Evolutionary conservation across 371 early-diverging fungal genomes (phyloP).

Genomic region (Parasitella parasitica): DNA sequence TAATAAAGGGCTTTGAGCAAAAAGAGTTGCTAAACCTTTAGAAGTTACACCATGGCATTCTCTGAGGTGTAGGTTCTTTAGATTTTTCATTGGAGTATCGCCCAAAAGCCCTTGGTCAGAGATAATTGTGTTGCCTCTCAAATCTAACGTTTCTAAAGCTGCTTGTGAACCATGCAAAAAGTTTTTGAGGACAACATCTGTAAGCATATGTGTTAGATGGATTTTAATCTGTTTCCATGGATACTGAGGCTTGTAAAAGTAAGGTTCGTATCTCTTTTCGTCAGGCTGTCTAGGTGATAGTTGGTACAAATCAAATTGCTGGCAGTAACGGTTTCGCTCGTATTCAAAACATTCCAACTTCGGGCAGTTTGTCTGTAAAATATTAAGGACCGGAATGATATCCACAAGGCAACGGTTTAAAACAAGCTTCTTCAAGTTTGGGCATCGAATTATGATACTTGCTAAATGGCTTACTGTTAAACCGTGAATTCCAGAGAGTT

Average conservation of each 20-base stretch:
- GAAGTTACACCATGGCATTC: slow-evolving; percentile 13
- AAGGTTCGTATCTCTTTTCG: neutral
- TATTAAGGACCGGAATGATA: slow-evolving; percentile 21
- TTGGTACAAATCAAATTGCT: neutral
- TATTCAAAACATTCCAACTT: slow-evolving; percentile 13
- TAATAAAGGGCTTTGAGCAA: slow-evolving; percentile 7
- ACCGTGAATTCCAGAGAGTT: slow-evolving; percentile 24
- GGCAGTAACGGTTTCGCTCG: slow-evolving; percentile 6
- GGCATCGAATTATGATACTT: slow-evolving; percentile 14
- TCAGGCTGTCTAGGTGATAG: neutral
- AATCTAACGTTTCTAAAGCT: neutral
- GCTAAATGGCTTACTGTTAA: slow-evolving; percentile 17
- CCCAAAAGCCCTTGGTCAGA: neutral
- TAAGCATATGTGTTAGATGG: neutral
- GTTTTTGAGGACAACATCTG: neutral
- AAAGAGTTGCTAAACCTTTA: neutral
- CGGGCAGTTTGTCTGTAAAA: neutral
- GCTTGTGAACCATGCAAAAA: neutral
- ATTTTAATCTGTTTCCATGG: neutral
- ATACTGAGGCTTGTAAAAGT: neutral
- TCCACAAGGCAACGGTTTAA: slow-evolving; percentile 22
- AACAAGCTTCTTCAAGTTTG: slow-evolving; percentile 3
- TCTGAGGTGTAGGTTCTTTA: slow-evolving; percentile 3
- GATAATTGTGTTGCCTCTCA: slow-evolving; percentile 1
- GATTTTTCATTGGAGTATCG: neutral